Evolutionary conservation across 345 rosid genomes (phyloP).

Genomic region (Stellera chamaejasme): DNA sequence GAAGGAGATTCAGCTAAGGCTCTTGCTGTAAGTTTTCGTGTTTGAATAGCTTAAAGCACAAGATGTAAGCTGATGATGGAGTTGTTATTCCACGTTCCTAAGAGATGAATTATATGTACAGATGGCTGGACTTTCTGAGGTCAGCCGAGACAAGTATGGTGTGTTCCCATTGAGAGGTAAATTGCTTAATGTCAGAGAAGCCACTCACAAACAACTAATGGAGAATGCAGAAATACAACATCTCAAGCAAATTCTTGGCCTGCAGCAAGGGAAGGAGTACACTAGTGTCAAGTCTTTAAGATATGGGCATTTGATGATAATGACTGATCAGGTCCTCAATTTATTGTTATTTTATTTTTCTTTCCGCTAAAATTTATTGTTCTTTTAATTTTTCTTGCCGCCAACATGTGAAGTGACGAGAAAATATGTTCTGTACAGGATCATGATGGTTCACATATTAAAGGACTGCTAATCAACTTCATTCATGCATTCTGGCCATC

Average conservation of each 20-base stretch:
- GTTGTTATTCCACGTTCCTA: conserved; percentile 10
- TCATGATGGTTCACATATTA: conserved; percentile 96
- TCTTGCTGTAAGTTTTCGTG: conserved; percentile 62
- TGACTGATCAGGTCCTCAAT: conserved; percentile 84
- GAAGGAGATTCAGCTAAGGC: conserved; percentile 99
- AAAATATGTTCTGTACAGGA: conserved; percentile 39
- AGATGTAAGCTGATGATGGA: neutral
- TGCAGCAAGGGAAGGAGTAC: conserved; percentile 74
- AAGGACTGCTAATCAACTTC: conserved; percentile 88
- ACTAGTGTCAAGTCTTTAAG: conserved; percentile 72
- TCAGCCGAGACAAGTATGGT: conserved; percentile 61
- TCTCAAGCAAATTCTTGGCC: conserved; percentile 88
- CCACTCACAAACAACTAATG: conserved; percentile 65
- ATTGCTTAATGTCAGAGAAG: conserved; percentile 92
- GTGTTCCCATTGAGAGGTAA: conserved; percentile 96
- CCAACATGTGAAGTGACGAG: no score
- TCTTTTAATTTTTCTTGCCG: no score
- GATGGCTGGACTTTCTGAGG: conserved; percentile 73
- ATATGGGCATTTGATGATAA: conserved; percentile 98
- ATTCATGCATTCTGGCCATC: conserved; percentile 98
- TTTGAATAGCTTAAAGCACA: neutral
- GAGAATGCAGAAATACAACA: conserved; percentile 82
- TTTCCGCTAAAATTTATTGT: neutral
- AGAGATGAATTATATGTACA: conserved; percentile 15
- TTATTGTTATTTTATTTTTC: neutral